Base-by-base conservation (phyloP, 2,329 filamentous ascomycete species). In the Delphinella strobiligena region DNA sequence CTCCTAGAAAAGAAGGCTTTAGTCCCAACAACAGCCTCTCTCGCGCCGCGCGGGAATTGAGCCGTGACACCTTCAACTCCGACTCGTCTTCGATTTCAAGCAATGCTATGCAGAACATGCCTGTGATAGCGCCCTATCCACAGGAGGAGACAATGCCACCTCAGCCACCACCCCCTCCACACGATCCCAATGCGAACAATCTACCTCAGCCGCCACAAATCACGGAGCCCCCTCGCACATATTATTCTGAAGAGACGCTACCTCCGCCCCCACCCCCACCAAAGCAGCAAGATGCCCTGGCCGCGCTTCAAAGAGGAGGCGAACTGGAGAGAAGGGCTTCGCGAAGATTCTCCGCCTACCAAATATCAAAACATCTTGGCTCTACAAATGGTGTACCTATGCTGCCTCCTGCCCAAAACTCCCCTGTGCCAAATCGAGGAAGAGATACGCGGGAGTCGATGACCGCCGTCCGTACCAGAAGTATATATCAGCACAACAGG, bases 301-400 rank as follows among this genome's bases (percentile, higher is more conserved):
- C 86, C 36, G 87, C 88, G 37, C 62, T 98, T 48, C 91, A 96
- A 61, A 78, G 87, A 60, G 88, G 88, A 24, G 89, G 89, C 15
- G 88, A 95, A 49, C 66, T 98, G 36, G 91, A 98, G 62, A 76
- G 91, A 55, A 75, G 91, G 56, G 91, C 91, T 1, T 98, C 91
- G 11, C 74, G 89, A 49, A 73, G 91, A 53, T 98, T 96, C 57
- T 96, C 91, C 2, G 83, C 87, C 38, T 98, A 96, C 57, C 91
- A 98, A 55, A 93, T 98, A 50, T 85, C 86, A 34, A 96, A 95
- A 56, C 87, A 94, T 52, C 68, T 96, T 2, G 89, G 89, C 9
- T 80, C 81, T 30, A 74, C 82, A 12, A 87, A 80, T 60, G 86
- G 84, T 15, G 80, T 96, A 12, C 86, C 88, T 5, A 82, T 93